Percentiles rank a stretch among this genome's conserved stretches.
phyloP scores from a whole-genome alignment of 805 yeast species.

The Sungouiella blattae region DNA sequence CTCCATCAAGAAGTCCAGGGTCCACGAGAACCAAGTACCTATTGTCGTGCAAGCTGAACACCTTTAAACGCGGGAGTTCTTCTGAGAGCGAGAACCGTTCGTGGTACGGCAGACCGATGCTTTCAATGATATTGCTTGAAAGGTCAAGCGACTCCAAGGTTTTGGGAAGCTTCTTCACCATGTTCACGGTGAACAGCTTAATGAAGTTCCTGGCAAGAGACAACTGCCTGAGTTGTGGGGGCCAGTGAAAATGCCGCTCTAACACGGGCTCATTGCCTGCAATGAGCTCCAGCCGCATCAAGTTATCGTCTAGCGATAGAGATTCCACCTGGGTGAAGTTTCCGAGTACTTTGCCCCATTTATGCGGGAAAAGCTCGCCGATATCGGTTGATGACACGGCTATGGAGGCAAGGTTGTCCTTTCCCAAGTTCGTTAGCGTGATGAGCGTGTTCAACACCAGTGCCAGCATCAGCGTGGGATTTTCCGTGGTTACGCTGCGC shows the following conservation, averaged over 20 bases:
- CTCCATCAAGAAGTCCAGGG: slow-evolving; percentile 7
- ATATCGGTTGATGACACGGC: slow-evolving; percentile 32
- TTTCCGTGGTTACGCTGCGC: slow-evolving; percentile 22
- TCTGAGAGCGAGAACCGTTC: slow-evolving; percentile 3
- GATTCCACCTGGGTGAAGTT: slow-evolving; percentile 18
- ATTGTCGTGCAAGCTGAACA: slow-evolving; percentile 9
- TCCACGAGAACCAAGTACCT: slow-evolving; percentile 7
- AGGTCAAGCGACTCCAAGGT: slow-evolving; percentile 23
- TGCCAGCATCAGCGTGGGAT: slow-evolving; percentile 30
- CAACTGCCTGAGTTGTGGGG: slow-evolving; percentile 20
- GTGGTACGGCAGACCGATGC: slow-evolving; percentile 9
- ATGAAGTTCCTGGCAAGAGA: slow-evolving; percentile 26
- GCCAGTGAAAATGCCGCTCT: slow-evolving; percentile 21
- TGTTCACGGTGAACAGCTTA: slow-evolving; percentile 13
- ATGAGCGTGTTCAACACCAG: slow-evolving; percentile 26
- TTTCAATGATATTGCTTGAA: slow-evolving; percentile 14
- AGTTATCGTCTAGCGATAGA: slow-evolving; percentile 26
- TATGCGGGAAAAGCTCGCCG: slow-evolving; percentile 26
- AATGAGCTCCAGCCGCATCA: slow-evolving; percentile 12
- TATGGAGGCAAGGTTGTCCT: slow-evolving; percentile 17
- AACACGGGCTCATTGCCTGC: slow-evolving; percentile 6
- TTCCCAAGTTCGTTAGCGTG: slow-evolving; percentile 16
- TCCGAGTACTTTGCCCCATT: slow-evolving; percentile 30
- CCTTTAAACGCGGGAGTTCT: slow-evolving; percentile 10
- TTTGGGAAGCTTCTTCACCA: slow-evolving; percentile 25